Conservation (phyloP, 176 grass and related monocot species). For the Eleusine coracana region DNA sequence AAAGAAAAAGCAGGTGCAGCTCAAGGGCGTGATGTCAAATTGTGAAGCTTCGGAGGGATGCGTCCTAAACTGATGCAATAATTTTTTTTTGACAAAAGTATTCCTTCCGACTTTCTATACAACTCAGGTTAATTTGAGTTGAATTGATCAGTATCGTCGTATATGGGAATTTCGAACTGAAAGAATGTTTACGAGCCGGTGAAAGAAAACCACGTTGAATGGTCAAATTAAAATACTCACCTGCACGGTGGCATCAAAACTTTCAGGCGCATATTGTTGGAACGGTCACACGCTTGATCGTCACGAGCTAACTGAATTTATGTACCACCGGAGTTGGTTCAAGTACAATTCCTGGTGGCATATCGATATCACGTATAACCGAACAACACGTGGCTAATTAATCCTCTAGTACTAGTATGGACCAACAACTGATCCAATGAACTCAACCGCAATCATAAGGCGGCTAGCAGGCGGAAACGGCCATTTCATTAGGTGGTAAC, state of each 20-base stretch:
- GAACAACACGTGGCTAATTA: neutral
- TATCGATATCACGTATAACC: neutral
- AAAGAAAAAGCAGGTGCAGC: neutral
- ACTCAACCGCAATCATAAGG: neutral
- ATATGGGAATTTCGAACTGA: too few relatives aligned
- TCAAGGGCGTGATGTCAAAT: neutral
- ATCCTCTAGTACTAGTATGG: neutral
- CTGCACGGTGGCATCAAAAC: neutral
- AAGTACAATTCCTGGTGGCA: slow-evolving; percentile 2
- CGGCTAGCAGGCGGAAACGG: neutral
- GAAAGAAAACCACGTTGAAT: too few relatives aligned
- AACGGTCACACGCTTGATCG: too few relatives aligned
- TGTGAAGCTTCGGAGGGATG: neutral
- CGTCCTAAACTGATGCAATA: too few relatives aligned
- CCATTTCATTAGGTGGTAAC: neutral
- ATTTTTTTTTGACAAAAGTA: too few relatives aligned
- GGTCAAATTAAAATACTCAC: too few relatives aligned
- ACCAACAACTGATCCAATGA: neutral
- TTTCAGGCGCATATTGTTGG: neutral
- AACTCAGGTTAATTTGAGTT: neutral
- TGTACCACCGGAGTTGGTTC: neutral
- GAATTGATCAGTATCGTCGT: neutral
- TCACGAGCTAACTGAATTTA: neutral
- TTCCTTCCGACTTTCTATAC: too few relatives aligned
- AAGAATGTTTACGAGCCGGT: too few relatives aligned